These are phyloP conservation scores for Colletotrichum lini DNA, from an alignment of 2,329 filamentous ascomycete species.

Conservation along the genomic window DNA sequence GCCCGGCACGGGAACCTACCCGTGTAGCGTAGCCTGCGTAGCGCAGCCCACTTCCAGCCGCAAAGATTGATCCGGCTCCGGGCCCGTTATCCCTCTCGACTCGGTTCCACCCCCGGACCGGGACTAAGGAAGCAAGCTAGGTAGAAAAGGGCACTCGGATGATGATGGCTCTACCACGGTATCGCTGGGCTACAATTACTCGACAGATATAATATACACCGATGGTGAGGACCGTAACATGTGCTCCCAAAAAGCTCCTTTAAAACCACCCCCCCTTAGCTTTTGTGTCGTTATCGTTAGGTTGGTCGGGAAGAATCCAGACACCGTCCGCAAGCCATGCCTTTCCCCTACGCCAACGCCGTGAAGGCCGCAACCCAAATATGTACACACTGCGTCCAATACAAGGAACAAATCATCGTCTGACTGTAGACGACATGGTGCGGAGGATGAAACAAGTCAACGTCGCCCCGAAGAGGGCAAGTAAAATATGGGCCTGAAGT, in stretches of 20 bases:
- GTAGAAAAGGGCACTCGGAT: neutral
- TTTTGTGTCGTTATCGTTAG: neutral
- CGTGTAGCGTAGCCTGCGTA: neutral
- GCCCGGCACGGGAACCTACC: neutral
- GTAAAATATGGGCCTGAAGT: neutral
- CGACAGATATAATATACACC: neutral
- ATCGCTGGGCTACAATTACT: neutral
- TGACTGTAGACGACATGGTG: too few relatives aligned
- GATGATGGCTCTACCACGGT: too few relatives aligned
- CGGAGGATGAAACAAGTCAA: too few relatives aligned
- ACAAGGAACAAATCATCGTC: neutral
- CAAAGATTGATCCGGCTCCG: neutral
- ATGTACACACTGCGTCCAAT: neutral
- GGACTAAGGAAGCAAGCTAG: neutral
- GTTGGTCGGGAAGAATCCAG: too few relatives aligned
- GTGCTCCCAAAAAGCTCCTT: neutral
- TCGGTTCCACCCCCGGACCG: neutral
- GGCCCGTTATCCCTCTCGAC: neutral
- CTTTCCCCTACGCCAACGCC: neutral
- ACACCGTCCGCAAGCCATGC: neutral
- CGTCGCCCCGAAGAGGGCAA: too few relatives aligned
- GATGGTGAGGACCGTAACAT: neutral
- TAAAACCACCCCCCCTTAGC: neutral
- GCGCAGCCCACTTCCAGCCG: neutral
- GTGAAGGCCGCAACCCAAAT: neutral